These are phyloP conservation scores for Gelatoporia subvermispora DNA, from an alignment of 768 basidiomycete species.

Conservation along the genomic window DNA sequence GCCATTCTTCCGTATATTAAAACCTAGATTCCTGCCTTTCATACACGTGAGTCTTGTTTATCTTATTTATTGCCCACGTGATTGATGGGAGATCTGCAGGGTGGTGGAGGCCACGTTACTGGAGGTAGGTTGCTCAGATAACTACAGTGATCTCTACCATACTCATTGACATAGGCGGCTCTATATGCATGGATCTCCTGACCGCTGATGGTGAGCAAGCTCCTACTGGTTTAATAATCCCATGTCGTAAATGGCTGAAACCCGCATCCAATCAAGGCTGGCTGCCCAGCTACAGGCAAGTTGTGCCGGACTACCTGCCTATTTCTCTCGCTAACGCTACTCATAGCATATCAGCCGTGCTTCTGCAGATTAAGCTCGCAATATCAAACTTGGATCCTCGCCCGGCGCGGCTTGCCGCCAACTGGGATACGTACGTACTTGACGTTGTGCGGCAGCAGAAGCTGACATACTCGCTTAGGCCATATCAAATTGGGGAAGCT, in stretches of 20 bases:
- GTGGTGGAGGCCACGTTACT: conserved; percentile 68
- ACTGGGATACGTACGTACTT: conserved; percentile 42
- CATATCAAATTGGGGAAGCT: conserved; percentile 52
- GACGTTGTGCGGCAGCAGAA: not conserved
- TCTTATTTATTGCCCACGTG: not conserved
- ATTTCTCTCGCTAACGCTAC: not conserved
- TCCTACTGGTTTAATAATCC: not conserved
- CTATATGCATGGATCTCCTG: conserved; percentile 71
- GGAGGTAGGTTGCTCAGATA: conserved; percentile 34
- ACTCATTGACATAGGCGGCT: conserved; percentile 42
- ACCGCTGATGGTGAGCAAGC: conserved; percentile 50
- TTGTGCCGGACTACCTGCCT: too few relatives aligned
- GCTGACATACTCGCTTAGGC: conserved; percentile 10
- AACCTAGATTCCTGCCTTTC: conserved; percentile 69
- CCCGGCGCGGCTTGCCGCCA: conserved; percentile 50
- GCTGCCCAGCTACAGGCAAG: conserved; percentile 62
- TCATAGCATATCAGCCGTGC: conserved; percentile 34
- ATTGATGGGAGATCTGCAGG: conserved; percentile 19
- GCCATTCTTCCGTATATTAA: conserved; percentile 73
- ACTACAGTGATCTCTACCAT: not conserved
- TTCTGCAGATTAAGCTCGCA: conserved; percentile 66
- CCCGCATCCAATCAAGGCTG: conserved; percentile 38
- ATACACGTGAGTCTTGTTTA: conserved; percentile 30
- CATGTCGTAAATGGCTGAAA: not conserved
- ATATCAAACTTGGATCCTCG: conserved; percentile 63